Base-by-base conservation (phyloP, 1,139 yeast genomes). In the Candida sanyaensis region DNA sequence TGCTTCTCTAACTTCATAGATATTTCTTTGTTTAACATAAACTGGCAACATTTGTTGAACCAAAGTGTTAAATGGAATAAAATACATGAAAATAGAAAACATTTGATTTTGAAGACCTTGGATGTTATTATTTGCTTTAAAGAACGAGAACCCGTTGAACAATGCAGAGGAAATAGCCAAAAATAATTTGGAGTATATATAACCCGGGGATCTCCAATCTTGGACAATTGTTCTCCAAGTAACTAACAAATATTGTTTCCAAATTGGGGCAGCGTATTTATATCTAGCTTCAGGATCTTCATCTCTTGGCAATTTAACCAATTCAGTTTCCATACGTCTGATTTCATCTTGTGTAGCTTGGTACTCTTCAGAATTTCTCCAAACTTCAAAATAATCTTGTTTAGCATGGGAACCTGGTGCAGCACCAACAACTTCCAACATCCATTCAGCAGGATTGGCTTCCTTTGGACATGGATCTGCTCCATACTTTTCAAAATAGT, bases 401-500 rank as follows among this genome's bases (percentile, higher is more conserved):
- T 56, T 59, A 28, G 72, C 69, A 49, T 61, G 63, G 38, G 69
- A 63, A 21, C 72, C 71, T 23, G 71, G 72, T 26, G 67, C 67
- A 37, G 66, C 69, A 39, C 73, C 74, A 50, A 83, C 81, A 30
- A 78, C 79, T 54, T 81, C 81, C 54, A 80, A 64, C 60, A 80
- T 78, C 66, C 81, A 80, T 61, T 80, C 85, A 9, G 84, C 83
- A 3, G 83, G 83, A 52, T 81, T 65, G 64, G 84, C 65, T 54
- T 62, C 55, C 46, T 54, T 52, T n/a, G 73, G 71, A 66, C 86
- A 81, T 50, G 71, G 57, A 36, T 59, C 60, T 37, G 70, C 68
- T 10, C 85, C 84, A 50, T 82, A 69, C 55, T 73, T 72, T 61
- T 81, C 86, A 54, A 84, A 83, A 58, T 84, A 84, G 39, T 66